phyloP scores from a whole-genome alignment of 345 rosid species.

The Adansonia digitata region DNA sequence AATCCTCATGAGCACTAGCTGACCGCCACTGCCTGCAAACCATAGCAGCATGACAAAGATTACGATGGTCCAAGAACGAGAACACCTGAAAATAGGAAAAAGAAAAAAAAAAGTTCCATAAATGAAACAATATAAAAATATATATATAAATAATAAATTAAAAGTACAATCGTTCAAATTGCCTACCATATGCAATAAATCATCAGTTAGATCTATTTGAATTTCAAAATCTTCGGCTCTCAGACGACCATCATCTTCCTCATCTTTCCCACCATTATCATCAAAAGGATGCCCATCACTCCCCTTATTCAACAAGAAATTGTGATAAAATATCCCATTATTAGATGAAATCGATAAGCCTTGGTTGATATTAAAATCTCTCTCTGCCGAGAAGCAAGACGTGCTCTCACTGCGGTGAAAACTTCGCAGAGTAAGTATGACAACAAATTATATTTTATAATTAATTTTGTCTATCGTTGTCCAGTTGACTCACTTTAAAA shows the following conservation, averaged over 20 bases:
- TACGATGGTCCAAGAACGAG: constrained; percentile 69
- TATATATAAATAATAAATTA: neutral
- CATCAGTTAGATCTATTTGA: constrained; percentile 92
- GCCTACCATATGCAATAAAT: constrained; percentile 82
- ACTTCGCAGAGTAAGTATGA: neutral
- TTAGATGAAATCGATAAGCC: constrained; percentile 30
- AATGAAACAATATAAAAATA: neutral
- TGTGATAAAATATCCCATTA: constrained; percentile 47
- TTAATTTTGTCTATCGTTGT: neutral
- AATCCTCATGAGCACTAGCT: constrained; percentile 94
- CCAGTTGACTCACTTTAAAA: neutral
- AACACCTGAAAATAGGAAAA: constrained; percentile 53
- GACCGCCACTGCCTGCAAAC: constrained; percentile 95
- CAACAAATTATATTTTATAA: neutral
- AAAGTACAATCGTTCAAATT: neutral
- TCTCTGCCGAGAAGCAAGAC: constrained; percentile 29
- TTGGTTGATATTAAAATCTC: constrained; percentile 27
- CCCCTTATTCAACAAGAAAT: constrained; percentile 52
- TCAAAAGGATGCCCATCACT: constrained; percentile 38
- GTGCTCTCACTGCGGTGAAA: constrained; percentile 11
- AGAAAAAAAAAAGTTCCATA: neutral
- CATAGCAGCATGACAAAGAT: constrained; percentile 83
- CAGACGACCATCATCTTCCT: constrained; percentile 40
- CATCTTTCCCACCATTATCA: constrained; percentile 36
- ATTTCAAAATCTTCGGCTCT: constrained; percentile 53